These are phyloP conservation scores for Fusarium guadeloupense DNA, from an alignment of 2,329 filamentous ascomycete genomes.

Conservation along the genomic window DNA sequence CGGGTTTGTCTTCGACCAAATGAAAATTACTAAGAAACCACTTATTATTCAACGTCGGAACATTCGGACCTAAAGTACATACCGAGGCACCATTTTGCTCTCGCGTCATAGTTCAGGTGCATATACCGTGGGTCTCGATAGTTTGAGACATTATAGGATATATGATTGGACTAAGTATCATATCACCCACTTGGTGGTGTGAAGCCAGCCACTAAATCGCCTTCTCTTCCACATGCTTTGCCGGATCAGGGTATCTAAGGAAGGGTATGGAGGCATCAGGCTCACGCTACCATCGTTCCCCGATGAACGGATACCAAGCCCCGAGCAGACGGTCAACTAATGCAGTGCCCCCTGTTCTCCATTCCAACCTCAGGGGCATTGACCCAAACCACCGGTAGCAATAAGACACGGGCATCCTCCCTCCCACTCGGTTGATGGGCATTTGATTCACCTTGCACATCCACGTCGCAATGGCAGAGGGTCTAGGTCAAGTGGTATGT, in stretches of 20 bases:
- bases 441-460: constrained; percentile 10
- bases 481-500: constrained; percentile 40
- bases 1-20: no score
- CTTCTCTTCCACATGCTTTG: no score
- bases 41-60: no score
- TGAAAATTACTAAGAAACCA: no score
- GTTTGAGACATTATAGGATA: no score
- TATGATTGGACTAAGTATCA: no score
- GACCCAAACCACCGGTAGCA: neutral
- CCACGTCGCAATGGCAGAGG: constrained; percentile 37
- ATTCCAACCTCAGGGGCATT: neutral
- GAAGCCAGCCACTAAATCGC: no score
- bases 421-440: neutral
- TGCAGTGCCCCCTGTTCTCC: neutral
- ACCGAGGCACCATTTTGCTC: neutral
- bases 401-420: constrained; percentile 31
- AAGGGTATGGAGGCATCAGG: neutral
- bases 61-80: no score
- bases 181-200: no score
- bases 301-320: neutral
- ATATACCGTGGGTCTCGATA: neutral
- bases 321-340: constrained; percentile 3
- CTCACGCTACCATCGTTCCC: neutral
- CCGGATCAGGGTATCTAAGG: no score
- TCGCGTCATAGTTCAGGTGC: neutral